These are phyloP conservation scores for Moricandia moricandioides DNA, from an alignment of 345 rosid genomes.

Conservation along the genomic window DNA sequence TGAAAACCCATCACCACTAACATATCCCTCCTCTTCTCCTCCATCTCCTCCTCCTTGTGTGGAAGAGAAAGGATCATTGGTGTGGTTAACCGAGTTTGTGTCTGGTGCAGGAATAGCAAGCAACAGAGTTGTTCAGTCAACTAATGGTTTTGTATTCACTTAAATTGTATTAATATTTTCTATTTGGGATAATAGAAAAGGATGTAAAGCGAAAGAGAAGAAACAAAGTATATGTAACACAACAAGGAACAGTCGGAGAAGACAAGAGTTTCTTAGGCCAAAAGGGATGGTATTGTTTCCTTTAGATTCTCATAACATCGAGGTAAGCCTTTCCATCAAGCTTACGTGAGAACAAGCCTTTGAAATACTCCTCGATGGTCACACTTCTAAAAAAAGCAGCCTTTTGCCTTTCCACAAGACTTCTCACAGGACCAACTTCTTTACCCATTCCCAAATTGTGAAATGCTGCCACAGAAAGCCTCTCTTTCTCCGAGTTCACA, in stretches of 20 bases:
- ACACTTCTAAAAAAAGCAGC: conserved; percentile 27
- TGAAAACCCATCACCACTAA: too few relatives aligned
- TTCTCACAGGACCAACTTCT: conserved; percentile 33
- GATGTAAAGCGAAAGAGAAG: too few relatives aligned
- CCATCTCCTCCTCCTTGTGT: too few relatives aligned
- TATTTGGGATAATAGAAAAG: too few relatives aligned
- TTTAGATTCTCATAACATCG: conserved; percentile 31
- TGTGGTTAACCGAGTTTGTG: too few relatives aligned
- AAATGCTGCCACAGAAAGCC: conserved; percentile 39
- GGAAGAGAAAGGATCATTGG: too few relatives aligned
- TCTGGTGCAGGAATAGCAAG: too few relatives aligned
- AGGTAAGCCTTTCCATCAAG: conserved; percentile 26
- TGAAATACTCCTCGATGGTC: conserved; percentile 12
- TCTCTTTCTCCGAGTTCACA: conserved; percentile 38
- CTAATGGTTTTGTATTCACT: too few relatives aligned
- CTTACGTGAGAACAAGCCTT: conserved; percentile 19
- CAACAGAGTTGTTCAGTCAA: too few relatives aligned
- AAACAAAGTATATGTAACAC: neutral
- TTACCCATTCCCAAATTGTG: conserved; percentile 22
- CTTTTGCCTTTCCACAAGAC: conserved; percentile 26
- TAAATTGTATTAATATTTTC: too few relatives aligned
- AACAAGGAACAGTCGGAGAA: neutral
- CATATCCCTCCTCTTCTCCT: too few relatives aligned
- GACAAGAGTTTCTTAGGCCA: neutral
- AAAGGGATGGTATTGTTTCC: neutral